These are phyloP conservation scores for Vicia sativa DNA, from an alignment of 306 rosid genomes.

Conservation along the genomic window DNA sequence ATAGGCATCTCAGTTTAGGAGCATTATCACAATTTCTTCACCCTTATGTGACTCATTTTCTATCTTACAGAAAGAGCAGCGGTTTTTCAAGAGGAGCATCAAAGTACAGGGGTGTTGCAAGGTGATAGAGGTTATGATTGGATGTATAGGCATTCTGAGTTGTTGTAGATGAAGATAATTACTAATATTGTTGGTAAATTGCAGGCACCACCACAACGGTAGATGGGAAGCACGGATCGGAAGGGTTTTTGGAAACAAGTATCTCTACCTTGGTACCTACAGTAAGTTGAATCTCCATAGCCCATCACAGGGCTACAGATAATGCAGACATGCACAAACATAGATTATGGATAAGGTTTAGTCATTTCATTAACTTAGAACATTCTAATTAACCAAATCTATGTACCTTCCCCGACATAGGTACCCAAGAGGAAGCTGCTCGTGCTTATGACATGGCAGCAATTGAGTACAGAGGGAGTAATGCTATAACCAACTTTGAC, in stretches of 20 bases:
- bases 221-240: constrained; percentile 94
- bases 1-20: neutral
- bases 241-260: constrained; percentile 85
- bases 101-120: constrained; percentile 85
- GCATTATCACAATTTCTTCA: neutral
- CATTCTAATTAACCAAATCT: constrained; percentile 26
- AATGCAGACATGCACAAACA: constrained; percentile 9
- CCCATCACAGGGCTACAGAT: constrained; percentile 11
- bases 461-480: constrained; percentile 74
- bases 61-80: constrained; percentile 68
- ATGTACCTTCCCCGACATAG: constrained; percentile 31
- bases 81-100: constrained; percentile 89
- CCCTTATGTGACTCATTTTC: neutral
- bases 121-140: constrained; percentile 42
- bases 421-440: constrained; percentile 84
- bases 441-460: constrained; percentile 80
- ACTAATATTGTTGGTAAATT: neutral
- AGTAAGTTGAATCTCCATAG: constrained; percentile 45
- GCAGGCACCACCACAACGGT: constrained; percentile 84
- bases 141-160: neutral
- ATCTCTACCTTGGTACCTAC: constrained; percentile 84
- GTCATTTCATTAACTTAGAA: neutral
- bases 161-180: constrained; percentile 10
- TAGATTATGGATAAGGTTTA: neutral
- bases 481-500: constrained; percentile 78